phyloP scores from a whole-genome alignment of 129 eudicot species.

The Escallonia rubra region DNA sequence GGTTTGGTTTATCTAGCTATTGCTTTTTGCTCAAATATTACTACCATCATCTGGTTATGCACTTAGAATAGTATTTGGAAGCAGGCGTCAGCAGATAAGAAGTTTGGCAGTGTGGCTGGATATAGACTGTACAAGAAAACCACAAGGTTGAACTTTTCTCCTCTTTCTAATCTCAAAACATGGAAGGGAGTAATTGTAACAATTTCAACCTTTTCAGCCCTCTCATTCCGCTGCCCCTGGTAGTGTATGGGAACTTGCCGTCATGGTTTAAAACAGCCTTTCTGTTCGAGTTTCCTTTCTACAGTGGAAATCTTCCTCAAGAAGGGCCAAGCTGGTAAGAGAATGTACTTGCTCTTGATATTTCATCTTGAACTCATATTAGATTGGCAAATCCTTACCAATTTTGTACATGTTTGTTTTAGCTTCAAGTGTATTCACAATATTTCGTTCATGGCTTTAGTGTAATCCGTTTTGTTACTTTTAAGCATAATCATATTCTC shows the following conservation, averaged over 20 bases:
- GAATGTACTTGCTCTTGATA: background rate
- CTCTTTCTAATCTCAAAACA: background rate
- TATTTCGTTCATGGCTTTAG: too few relatives aligned
- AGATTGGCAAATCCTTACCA: conserved; percentile 9
- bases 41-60: background rate
- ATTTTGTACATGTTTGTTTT: too few relatives aligned
- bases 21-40: background rate
- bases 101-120: conserved; percentile 60
- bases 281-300: conserved; percentile 85
- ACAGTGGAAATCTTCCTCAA: conserved; percentile 69
- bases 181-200: conserved; percentile 1
- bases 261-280: conserved; percentile 68
- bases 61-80: conserved; percentile 6
- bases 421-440: too few relatives aligned
- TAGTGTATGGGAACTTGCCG: conserved; percentile 58
- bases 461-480: too few relatives aligned
- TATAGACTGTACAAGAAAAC: conserved; percentile 65
- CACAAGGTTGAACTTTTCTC: conserved; percentile 57
- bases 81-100: conserved; percentile 92
- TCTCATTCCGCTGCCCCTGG: conserved; percentile 74
- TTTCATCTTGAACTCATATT: background rate
- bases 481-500: too few relatives aligned
- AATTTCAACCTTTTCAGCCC: conserved; percentile 53
- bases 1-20: conserved; percentile 37
- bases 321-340: conserved; percentile 51